Evolutionary conservation across 83 land plant species (phyloP), one percentile per base, ranked within the genome.

Genomic region (Thuja plicata): DNA sequence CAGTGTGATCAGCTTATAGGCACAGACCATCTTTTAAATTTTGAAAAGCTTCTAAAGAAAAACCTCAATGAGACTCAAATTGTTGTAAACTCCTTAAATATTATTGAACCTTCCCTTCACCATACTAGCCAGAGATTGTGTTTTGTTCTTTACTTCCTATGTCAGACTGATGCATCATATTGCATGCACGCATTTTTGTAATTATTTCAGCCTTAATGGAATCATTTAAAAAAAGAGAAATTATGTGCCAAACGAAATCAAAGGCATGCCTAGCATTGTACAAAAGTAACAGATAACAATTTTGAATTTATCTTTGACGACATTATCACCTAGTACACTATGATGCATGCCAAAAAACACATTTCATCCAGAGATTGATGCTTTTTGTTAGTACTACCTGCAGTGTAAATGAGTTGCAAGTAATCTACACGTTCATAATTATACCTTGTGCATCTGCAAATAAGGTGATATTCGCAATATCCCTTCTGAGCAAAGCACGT

Each of bases 381-480:
- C 35, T 21, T 45, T 46, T 48, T 27, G n/a, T n/a, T 46, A 35
- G 35, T 27, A 30, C 54, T 13, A 46, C 46, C 55, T 46, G 55
- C 32, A 83, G 4, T 24, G 17, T 83, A 83, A 27, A 83, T n/a
- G 43, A 83, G 10, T 45, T 21, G 32, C 15, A n/a, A 4, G 34
- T 83, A 27, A n/a, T 83, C 85, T 19, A 83, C 48, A 43, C 24
- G 9, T 83, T 83, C 55, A 83, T 27, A 43, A 13, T 11, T 32
- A 60, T 86, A 91, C 98, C 98, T 95, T 95, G 90, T 79, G 92
- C 94, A 88, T 97, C 98, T 19, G 98, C 97, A 91, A 97, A 97
- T 45, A 97, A 90, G 46, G 97, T 92, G 82, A 97, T 97, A 85
- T 97, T 97, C 17, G 96, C 97, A 91, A 97, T 97, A 71, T 97